phyloP scores from a whole-genome alignment of 305 asterid species.

The Rubia tinctorum region DNA sequence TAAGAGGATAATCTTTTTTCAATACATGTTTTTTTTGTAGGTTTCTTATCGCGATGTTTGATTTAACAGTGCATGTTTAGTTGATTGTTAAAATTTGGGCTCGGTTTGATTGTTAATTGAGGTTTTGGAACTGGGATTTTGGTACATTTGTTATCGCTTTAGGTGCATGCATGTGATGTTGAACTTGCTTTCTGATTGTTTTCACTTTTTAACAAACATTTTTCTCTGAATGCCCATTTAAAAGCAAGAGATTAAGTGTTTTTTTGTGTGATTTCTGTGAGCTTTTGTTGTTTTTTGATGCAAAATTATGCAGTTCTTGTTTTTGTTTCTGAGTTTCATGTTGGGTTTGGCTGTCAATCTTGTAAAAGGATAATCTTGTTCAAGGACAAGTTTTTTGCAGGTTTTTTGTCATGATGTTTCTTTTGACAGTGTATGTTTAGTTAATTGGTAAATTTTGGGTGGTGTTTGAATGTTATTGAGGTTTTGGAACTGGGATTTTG shows the following conservation, averaged over 20 bases:
- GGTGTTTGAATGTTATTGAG: constrained; percentile 3
- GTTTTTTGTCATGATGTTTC: not conserved
- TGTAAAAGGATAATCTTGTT: no score
- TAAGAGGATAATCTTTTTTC: not conserved
- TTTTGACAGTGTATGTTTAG: not conserved
- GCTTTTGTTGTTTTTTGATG: no score
- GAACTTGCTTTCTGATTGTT: no score
- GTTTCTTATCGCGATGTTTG: not conserved
- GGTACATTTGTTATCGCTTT: not conserved
- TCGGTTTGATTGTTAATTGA: constrained; percentile 3
- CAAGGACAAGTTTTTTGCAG: no score
- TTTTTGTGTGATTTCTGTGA: no score
- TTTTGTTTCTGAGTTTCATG: no score
- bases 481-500: constrained; percentile 8
- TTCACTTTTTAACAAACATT: not conserved
- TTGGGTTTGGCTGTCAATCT: no score
- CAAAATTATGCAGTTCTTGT: no score
- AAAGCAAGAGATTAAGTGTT: no score
- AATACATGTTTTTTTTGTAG: not conserved
- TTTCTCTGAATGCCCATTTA: no score
- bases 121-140: constrained; percentile 8
- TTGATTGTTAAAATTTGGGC: not conserved
- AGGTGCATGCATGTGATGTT: constrained; percentile 15
- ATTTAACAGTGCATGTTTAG: not conserved
- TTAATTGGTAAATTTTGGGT: not conserved